Evolutionary conservation across 495 filamentous ascomycete genomes (phyloP).

Genomic region (Viridothelium virens): DNA sequence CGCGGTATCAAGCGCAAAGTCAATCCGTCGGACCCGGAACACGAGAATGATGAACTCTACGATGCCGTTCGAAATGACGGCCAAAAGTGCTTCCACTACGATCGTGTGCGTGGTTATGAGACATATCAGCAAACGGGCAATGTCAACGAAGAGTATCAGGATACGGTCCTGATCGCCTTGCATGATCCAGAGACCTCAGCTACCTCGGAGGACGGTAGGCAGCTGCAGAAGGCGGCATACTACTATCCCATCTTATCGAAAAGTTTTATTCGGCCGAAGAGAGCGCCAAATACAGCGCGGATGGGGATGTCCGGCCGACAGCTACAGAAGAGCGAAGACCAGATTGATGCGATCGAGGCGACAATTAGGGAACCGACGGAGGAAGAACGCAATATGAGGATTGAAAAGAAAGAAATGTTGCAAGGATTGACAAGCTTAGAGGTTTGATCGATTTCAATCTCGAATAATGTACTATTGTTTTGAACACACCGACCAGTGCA

Average conservation of each 20-base stretch:
- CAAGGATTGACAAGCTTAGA: not conserved
- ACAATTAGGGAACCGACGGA: conserved; percentile 47
- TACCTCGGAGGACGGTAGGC: conserved; percentile 28
- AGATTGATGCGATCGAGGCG: conserved; percentile 50
- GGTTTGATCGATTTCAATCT: not conserved
- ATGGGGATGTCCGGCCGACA: conserved; percentile 39
- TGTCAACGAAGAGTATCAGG: conserved; percentile 44
- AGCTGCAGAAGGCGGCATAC: conserved; percentile 64
- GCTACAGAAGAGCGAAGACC: conserved; percentile 35
- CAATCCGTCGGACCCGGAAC: conserved; percentile 58
- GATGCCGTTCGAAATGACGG: conserved; percentile 38
- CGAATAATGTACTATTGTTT: not conserved
- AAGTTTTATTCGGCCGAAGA: conserved; percentile 51
- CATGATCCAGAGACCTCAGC: conserved; percentile 57
- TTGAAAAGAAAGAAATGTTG: conserved; percentile 14
- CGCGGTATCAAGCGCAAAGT: conserved; percentile 65
- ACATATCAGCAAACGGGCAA: conserved; percentile 61
- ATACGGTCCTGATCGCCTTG: conserved; percentile 51
- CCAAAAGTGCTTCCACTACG: conserved; percentile 57
- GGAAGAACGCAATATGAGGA: conserved; percentile 43
- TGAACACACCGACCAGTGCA: not conserved
- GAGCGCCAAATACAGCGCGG: conserved; percentile 45
- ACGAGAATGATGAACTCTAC: conserved; percentile 61
- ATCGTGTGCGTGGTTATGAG: conserved; percentile 75
- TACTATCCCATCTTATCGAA: conserved; percentile 83